These are phyloP conservation scores for Tuber brumale DNA, from an alignment of 495 filamentous ascomycete species.

Conservation along the genomic window DNA sequence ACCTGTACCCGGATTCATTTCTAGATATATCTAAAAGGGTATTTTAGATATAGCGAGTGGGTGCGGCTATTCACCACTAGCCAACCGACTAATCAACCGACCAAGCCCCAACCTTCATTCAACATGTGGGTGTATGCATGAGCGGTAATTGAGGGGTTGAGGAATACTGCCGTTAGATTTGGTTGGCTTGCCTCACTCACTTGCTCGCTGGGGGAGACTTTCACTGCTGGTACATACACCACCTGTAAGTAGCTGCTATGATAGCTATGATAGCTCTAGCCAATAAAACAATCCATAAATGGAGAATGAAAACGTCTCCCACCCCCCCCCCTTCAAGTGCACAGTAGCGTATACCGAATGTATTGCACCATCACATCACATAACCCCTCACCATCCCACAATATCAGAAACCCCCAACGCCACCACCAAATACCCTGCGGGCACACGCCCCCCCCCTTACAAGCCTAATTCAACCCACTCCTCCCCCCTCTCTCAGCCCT, in stretches of 20 bases:
- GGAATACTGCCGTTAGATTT: not conserved
- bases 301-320: not conserved
- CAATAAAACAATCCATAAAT: not conserved
- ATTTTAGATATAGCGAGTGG: not conserved
- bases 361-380: not conserved
- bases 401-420: not conserved
- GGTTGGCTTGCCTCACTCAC: not conserved
- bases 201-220: not conserved
- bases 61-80: not conserved
- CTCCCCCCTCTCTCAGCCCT: constrained; percentile 75
- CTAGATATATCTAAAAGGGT: not conserved
- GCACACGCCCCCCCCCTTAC: too few relatives aligned
- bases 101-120: not conserved
- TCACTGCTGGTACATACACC: not conserved
- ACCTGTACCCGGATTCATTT: not conserved
- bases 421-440: too few relatives aligned
- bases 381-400: not conserved
- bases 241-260: not conserved
- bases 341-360: not conserved
- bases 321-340: not conserved
- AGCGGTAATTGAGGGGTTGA: not conserved
- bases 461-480: constrained; percentile 45
- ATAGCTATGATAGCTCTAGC: not conserved
- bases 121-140: not conserved
- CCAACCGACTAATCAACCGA: not conserved